Base-by-base conservation (phyloP, 2,329 filamentous ascomycete genomes). In the Hypomyces rosellus region DNA sequence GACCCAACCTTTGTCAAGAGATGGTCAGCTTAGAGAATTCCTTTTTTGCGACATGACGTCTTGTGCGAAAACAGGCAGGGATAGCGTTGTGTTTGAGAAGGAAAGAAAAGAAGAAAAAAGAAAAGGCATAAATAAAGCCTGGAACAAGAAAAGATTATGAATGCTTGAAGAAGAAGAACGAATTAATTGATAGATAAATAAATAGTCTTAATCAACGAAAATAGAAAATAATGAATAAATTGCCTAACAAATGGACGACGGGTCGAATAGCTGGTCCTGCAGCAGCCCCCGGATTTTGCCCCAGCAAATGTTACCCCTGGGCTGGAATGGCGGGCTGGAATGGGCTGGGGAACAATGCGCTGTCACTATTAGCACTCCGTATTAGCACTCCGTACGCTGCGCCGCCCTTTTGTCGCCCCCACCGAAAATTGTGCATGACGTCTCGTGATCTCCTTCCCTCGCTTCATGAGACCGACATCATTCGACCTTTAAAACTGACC, bases 361-460 rank as follows among this genome's bases (percentile, higher is more conserved):
- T 30, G 25, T 30, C 25, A 30, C 25, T 30, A 20, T 34, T 30
- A n/a, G n/a, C n/a, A n/a, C n/a, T n/a, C n/a, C n/a, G n/a, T n/a
- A n/a, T n/a, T n/a, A n/a, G n/a, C n/a, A 22, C 18, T 22, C 45
- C 40, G 40, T 40, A 39, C 33, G n/a, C 34, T 30, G 34, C 3
- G 34, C 13, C 14, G 25, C 37, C 16, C 49, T 50, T 20, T 22
- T 36, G 42, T 7, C 34, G 38, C 33, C 45, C 45, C 49, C 49
- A 43, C 49, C 49, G 20, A 30, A 22, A 37, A 40, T 51, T 40
- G 40, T 48, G 41, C 40, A 51, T 48, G 34, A 13, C 22, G 45
- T 48, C 50, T 52, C 46, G 50, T 52, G 50, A 52, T 52, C 50
- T 49, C 41, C 22, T 44, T 39, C 40, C 49, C 25, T 42, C 34